Evolutionary conservation across 306 rosid species (phyloP).

Genomic region (Corylus heterophylla): DNA sequence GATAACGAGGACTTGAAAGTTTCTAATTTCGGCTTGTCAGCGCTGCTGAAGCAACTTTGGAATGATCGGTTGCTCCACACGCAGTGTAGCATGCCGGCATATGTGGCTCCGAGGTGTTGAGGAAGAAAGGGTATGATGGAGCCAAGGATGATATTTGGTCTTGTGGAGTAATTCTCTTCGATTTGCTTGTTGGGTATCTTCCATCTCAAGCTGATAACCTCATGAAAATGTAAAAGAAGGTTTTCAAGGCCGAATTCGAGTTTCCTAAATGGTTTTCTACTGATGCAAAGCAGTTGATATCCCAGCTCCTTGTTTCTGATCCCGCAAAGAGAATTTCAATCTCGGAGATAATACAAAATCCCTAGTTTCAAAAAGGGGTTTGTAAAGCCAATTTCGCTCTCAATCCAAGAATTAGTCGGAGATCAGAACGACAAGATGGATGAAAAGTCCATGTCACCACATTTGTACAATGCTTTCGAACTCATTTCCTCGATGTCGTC

Average conservation of each 20-base stretch:
- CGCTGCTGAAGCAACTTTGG: slow-evolving; percentile 65
- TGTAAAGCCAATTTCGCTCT: slow-evolving; percentile 44
- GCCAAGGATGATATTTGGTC: slow-evolving; percentile 85
- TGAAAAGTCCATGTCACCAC: slow-evolving; percentile 47
- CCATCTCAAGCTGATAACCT: slow-evolving; percentile 74
- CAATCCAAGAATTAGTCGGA: slow-evolving; percentile 27
- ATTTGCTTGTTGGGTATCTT: slow-evolving; percentile 58
- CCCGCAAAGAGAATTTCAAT: slow-evolving; percentile 62
- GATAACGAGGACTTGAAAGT: slow-evolving; percentile 67
- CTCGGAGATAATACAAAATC: slow-evolving; percentile 43
- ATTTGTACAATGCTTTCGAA: slow-evolving; percentile 79
- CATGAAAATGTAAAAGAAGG: slow-evolving; percentile 57
- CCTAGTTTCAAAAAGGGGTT: slow-evolving; percentile 68
- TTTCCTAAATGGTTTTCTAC: slow-evolving; percentile 66
- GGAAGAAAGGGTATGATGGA: slow-evolving; percentile 78
- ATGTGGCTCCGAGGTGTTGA: slow-evolving; percentile 84
- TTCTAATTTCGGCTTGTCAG: slow-evolving; percentile 79
- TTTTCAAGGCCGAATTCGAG: slow-evolving; percentile 59
- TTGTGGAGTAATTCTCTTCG: slow-evolving; percentile 69
- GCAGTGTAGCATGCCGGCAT: slow-evolving; percentile 85
- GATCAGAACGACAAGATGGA: slow-evolving; percentile 14
- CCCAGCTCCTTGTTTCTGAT: slow-evolving; percentile 57
- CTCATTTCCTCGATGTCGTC: slow-evolving; percentile 70
- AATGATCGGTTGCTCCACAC: slow-evolving; percentile 71
- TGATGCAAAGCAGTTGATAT: slow-evolving; percentile 48